These are phyloP conservation scores for Candida michaelii DNA, from an alignment of 805 yeast genomes.

Conservation along the genomic window DNA sequence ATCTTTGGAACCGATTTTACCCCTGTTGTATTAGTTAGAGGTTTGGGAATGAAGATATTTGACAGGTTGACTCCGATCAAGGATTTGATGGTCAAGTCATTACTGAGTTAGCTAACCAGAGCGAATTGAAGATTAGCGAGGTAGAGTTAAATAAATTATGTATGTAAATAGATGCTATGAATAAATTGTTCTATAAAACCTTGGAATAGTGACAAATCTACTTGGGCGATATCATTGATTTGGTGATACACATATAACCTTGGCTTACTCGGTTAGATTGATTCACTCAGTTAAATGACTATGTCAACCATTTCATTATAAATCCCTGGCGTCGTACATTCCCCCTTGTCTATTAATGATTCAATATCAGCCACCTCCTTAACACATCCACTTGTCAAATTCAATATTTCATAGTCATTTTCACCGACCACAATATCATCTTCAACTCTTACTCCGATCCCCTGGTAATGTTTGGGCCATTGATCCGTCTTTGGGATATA, in stretches of 20 bases:
- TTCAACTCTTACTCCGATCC: slow-evolving; percentile 92
- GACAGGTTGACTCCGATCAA: slow-evolving; percentile 67
- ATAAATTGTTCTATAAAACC: no score
- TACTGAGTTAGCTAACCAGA: slow-evolving; percentile 28
- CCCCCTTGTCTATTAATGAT: slow-evolving; percentile 57
- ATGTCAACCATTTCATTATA: slow-evolving; percentile 37
- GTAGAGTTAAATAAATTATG: no score
- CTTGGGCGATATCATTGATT: no score
- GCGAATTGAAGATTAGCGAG: no score
- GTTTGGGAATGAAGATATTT: slow-evolving; percentile 71
- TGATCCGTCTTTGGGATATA: slow-evolving; percentile 73
- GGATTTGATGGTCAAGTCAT: slow-evolving; percentile 58
- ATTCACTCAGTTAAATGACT: no score
- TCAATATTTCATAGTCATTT: slow-evolving; percentile 46
- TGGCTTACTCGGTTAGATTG: no score
- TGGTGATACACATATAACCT: no score
- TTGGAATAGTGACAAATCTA: no score
- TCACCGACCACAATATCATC: slow-evolving; percentile 85
- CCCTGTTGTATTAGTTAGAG: slow-evolving; percentile 74
- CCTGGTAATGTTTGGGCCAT: slow-evolving; percentile 80
- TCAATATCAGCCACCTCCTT: slow-evolving; percentile 87
- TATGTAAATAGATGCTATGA: slow-evolving; percentile 16
- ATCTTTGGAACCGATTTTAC: slow-evolving; percentile 69
- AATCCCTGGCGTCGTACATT: slow-evolving; percentile 47
- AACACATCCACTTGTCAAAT: slow-evolving; percentile 76